Conservation (phyloP, 106 monocot genomes). For the Apostasia shenzhenica region DNA sequence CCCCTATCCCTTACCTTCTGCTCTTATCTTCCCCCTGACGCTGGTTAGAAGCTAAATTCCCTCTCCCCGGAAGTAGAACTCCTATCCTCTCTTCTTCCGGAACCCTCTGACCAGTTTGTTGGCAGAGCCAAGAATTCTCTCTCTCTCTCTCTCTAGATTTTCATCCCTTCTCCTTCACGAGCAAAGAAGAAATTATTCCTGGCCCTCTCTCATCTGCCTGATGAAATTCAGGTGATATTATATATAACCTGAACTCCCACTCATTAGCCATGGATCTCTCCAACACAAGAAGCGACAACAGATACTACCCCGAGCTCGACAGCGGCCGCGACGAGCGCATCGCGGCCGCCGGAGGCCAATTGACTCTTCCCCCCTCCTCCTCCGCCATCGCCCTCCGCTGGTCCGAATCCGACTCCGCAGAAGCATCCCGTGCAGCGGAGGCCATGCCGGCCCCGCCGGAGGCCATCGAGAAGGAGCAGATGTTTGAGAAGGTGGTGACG, state of each 20-base stretch:
- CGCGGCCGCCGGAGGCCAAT: neutral
- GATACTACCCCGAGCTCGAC: neutral
- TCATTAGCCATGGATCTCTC: neutral
- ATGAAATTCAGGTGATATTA: neutral
- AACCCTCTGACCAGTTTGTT: constrained; percentile 3
- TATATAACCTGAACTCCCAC: no score
- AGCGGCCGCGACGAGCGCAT: neutral
- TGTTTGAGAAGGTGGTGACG: constrained; percentile 94
- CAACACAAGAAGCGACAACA: neutral
- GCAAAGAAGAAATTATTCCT: neutral
- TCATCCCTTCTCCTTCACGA: neutral
- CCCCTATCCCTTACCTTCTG: neutral
- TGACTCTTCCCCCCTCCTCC: neutral
- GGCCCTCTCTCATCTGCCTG: neutral
- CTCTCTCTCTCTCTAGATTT: neutral
- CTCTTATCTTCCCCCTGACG: neutral
- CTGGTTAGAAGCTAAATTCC: neutral
- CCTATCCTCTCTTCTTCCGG: neutral
- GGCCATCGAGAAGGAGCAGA: constrained; percentile 68
- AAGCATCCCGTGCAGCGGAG: neutral
- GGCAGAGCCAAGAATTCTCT: constrained; percentile 5
- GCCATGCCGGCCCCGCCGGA: neutral
- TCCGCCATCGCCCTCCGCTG: neutral
- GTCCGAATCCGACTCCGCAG: neutral
- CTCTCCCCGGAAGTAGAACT: neutral